Evolutionary conservation across 257 asterid species (phyloP).

Genomic region (Solanum chmielewskii): DNA sequence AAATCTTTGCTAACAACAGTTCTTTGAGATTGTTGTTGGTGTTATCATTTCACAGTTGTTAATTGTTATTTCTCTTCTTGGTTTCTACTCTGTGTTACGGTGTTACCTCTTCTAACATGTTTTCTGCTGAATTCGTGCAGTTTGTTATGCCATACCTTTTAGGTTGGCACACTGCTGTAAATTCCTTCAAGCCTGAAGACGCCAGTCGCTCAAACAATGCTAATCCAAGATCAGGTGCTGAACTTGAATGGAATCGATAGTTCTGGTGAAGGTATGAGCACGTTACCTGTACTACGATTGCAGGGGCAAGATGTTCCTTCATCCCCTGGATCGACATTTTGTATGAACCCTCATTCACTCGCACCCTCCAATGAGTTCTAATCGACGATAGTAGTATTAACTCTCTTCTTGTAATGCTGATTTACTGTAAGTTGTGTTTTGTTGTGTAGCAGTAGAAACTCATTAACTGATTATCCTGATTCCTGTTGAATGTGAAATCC

Average conservation of each 20-base stretch:
- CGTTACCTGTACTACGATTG: background rate
- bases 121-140: constrained; percentile 33
- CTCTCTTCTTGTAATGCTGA: background rate
- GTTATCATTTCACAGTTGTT: background rate
- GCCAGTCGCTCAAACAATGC: constrained; percentile 31
- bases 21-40: background rate
- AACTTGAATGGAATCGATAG: constrained; percentile 80
- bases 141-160: constrained; percentile 69
- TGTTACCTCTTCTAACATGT: background rate
- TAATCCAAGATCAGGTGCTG: constrained; percentile 51
- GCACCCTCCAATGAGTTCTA: background rate
- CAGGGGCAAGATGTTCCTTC: background rate
- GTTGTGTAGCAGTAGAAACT: background rate
- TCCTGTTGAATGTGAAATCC: background rate
- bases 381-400: background rate
- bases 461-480: background rate
- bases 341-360: background rate
- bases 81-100: background rate
- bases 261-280: background rate
- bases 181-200: constrained; percentile 63
- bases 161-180: constrained; percentile 86
- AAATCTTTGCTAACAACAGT: background rate
- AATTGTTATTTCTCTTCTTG: background rate
- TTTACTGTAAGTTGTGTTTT: background rate
- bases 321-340: background rate